Percentiles rank a stretch among this genome's conserved stretches.
phyloP scores from a whole-genome alignment of 2,329 filamentous ascomycete species.

The Beauveria sp. region DNA sequence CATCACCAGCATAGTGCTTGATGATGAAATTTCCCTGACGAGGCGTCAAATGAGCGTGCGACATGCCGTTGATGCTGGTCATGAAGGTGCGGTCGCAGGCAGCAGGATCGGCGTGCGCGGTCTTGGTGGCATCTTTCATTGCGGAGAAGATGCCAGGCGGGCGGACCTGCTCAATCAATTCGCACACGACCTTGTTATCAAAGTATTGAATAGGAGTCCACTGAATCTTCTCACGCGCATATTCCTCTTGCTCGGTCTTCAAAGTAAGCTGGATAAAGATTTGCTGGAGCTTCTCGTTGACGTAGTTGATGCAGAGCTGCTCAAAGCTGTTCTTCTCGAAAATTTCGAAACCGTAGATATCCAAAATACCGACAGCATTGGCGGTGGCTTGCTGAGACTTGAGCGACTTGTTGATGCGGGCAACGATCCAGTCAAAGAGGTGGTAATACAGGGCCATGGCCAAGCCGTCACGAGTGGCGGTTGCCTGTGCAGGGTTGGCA shows the following conservation, averaged over 20 bases:
- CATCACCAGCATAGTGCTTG: conserved; percentile 97
- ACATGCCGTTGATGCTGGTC: conserved; percentile 83
- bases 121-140: conserved; percentile 95
- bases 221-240: conserved; percentile 89
- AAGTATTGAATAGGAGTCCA: conserved; percentile 99
- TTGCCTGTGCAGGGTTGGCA: conserved; percentile 79
- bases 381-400: conserved; percentile 66
- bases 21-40: conserved; percentile 95
- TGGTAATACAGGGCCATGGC: conserved; percentile 97
- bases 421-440: conserved; percentile 97
- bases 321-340: conserved; percentile 99
- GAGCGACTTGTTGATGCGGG: conserved; percentile 81
- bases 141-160: conserved; percentile 92
- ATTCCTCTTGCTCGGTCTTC: conserved; percentile 96
- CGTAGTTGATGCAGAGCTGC: conserved; percentile 98
- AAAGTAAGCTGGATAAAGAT: conserved; percentile 98
- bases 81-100: conserved; percentile 96
- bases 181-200: conserved; percentile 98
- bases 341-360: conserved; percentile 99
- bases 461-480: conserved; percentile 80
- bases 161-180: conserved; percentile 85
- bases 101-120: conserved; percentile 90
- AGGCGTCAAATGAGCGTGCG: conserved; percentile 83
- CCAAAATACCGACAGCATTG: conserved; percentile 91
- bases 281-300: conserved; percentile 98